These are phyloP conservation scores for Aphanomyces cochlioides DNA, from an alignment of 352 stramenopile genomes.

Conservation along the genomic window DNA sequence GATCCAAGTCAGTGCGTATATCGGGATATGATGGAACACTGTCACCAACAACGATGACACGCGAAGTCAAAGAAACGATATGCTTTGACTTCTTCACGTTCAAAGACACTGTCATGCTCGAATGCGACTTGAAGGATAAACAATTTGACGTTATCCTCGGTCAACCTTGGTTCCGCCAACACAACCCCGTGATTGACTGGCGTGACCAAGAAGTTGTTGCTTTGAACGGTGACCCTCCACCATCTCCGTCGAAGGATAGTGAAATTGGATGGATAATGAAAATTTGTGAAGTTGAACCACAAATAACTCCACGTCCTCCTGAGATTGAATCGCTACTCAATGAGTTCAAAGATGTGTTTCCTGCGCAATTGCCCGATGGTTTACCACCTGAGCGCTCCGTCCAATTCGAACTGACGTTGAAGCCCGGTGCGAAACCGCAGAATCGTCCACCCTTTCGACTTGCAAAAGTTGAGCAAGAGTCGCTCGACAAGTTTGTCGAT, in stretches of 20 bases:
- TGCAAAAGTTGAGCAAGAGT: constrained; percentile 25
- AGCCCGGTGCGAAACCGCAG: constrained; percentile 1
- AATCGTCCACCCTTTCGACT: constrained; percentile 12
- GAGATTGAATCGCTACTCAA: background rate
- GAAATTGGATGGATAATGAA: background rate
- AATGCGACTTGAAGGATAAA: constrained; percentile 27
- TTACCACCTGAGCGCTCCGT: constrained; percentile 14
- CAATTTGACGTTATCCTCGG: constrained; percentile 27
- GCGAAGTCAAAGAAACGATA: constrained; percentile 3
- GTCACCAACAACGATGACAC: background rate
- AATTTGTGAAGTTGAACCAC: background rate
- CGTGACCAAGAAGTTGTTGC: background rate
- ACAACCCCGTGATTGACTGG: constrained; percentile 31
- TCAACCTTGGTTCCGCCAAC: constrained; percentile 25
- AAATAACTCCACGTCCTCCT: background rate
- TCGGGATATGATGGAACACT: background rate
- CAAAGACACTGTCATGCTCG: background rate
- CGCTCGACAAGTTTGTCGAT: constrained; percentile 28
- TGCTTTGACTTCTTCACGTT: background rate
- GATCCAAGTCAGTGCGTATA: background rate
- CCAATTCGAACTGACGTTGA: constrained; percentile 24
- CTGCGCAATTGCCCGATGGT: constrained; percentile 8
- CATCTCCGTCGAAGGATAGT: background rate
- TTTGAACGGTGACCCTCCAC: background rate
- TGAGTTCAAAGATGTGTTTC: constrained; percentile 22